These are phyloP conservation scores for Entomortierella lignicola DNA, from an alignment of 192 early-diverging fungal genomes.

Conservation along the genomic window DNA sequence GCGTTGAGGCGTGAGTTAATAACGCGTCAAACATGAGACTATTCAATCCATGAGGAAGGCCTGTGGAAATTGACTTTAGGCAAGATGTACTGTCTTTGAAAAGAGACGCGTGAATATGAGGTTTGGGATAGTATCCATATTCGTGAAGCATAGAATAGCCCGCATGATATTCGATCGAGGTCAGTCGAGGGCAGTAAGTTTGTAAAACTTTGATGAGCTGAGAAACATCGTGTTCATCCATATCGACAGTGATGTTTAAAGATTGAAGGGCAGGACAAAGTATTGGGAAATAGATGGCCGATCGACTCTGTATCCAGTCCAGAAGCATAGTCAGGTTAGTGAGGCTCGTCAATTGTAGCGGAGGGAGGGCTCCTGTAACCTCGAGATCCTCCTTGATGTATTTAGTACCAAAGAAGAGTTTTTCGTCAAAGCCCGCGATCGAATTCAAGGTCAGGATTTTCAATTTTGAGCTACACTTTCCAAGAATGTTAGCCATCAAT, in stretches of 20 bases:
- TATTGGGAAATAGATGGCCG: background rate
- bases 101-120: background rate
- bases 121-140: constrained; percentile 6
- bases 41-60: background rate
- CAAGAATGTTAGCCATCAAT: background rate
- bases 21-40: background rate
- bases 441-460: background rate
- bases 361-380: background rate
- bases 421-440: constrained; percentile 2
- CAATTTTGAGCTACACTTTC: background rate
- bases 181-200: constrained; percentile 9
- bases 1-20: background rate
- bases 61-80: background rate
- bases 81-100: constrained; percentile 2
- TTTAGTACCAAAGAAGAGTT: background rate
- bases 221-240: constrained; percentile 4
- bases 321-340: background rate
- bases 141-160: constrained; percentile 15
- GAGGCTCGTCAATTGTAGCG: background rate
- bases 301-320: constrained; percentile 17
- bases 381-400: background rate
- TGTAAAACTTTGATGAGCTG: background rate
- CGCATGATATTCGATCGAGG: background rate
- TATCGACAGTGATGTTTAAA: constrained; percentile 12
- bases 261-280: constrained; percentile 6